Percentiles rank a stretch among this genome's conserved stretches.
Evolutionary conservation across 2,329 filamentous ascomycete genomes (phyloP).

Genomic region (Fusarium haematococcum): DNA sequence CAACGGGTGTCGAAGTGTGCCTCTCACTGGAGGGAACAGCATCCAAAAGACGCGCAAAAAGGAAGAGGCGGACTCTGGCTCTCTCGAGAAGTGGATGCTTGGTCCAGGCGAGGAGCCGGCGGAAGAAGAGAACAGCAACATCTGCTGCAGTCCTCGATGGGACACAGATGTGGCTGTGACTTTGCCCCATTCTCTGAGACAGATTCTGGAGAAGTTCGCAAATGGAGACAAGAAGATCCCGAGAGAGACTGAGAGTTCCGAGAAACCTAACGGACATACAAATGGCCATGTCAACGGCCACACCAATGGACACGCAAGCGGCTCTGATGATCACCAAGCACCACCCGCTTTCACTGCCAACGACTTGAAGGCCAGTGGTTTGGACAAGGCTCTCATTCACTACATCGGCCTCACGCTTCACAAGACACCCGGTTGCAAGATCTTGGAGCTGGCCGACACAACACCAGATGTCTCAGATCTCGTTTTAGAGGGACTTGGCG

Average conservation of each 20-base stretch:
- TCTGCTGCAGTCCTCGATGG: neutral
- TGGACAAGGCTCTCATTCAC: neutral
- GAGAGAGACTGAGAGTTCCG: too few species aligned
- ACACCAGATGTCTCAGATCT: too few species aligned
- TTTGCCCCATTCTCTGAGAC: neutral
- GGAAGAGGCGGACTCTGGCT: neutral
- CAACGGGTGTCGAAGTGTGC: neutral
- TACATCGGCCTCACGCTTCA: neutral
- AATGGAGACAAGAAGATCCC: too few species aligned
- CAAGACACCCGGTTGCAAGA: too few species aligned
- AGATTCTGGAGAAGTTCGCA: neutral
- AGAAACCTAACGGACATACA: neutral
- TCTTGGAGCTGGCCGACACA: too few species aligned
- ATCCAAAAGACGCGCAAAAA: neutral
- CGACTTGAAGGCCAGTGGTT: neutral
- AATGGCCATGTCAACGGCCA: neutral
- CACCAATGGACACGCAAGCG: too few species aligned
- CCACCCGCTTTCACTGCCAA: neutral
- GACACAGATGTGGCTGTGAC: neutral
- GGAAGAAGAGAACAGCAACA: neutral
- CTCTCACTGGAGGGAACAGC: neutral
- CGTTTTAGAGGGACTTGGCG: too few species aligned
- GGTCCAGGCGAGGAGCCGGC: neutral
- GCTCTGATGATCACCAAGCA: neutral
- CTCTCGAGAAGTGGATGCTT: neutral